These are phyloP conservation scores for Onygenales sp. DNA, from an alignment of 2,329 filamentous ascomycete species.

Conservation along the genomic window DNA sequence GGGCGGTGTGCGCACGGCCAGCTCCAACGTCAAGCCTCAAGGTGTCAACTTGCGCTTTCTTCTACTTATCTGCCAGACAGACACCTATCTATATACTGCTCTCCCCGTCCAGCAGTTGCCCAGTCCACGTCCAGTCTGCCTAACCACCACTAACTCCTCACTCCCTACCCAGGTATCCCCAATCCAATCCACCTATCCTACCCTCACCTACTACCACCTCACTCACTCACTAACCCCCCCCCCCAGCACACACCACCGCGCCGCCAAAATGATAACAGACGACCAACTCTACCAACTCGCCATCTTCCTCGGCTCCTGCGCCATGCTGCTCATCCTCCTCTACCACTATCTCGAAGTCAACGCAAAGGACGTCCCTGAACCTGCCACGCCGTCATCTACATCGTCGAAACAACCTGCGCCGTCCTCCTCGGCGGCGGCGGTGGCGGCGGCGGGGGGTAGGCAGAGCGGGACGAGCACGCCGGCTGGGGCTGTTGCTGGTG, in stretches of 20 bases:
- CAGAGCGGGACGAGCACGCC: not conserved
- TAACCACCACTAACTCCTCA: not conserved
- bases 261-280: constrained; percentile 81
- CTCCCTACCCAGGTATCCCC: not conserved
- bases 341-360: constrained; percentile 98
- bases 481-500: not conserved
- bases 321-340: constrained; percentile 86
- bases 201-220: not conserved
- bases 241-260: not conserved
- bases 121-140: too few relatives aligned
- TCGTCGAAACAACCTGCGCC: not conserved
- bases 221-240: too few relatives aligned
- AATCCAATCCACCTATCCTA: not conserved
- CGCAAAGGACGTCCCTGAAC: constrained; percentile 45
- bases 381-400: not conserved
- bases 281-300: constrained; percentile 81
- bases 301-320: constrained; percentile 79
- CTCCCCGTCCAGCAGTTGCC: too few relatives aligned
- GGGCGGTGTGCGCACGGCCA: not conserved
- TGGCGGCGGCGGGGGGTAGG: not conserved
- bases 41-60: not conserved
- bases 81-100: not conserved
- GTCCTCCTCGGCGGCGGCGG: not conserved
- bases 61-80: not conserved
- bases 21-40: too few relatives aligned